Conservation (phyloP, 2,329 filamentous ascomycete species). For the Cryphonectria japonica region DNA sequence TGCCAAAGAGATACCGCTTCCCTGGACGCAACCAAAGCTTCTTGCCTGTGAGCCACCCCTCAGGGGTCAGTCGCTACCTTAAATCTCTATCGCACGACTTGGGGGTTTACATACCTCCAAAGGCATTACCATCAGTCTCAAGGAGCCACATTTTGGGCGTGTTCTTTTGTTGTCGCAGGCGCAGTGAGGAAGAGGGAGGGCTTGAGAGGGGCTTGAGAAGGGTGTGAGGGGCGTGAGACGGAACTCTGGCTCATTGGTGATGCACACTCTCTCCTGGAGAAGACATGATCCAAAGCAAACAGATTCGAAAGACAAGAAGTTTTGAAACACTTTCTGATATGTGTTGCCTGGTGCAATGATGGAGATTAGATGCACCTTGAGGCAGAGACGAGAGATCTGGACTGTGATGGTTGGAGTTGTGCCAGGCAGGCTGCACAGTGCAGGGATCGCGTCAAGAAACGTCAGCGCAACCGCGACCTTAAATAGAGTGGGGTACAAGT, state of each 20-base stretch:
- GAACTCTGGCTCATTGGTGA: background rate
- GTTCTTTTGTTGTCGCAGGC: background rate
- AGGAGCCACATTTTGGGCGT: conserved; percentile 66
- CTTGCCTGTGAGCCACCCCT: conserved; percentile 54
- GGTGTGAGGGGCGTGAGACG: background rate
- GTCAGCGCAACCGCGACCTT: conserved; percentile 1
- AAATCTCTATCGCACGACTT: background rate
- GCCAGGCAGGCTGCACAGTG: background rate
- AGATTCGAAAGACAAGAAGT: background rate
- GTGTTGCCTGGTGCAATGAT: background rate
- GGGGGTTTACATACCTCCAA: conserved; percentile 45
- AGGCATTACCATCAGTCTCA: conserved; percentile 59
- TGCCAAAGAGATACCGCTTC: conserved; percentile 82
- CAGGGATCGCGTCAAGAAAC: conserved; percentile 11
- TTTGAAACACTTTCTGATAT: background rate
- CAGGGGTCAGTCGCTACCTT: conserved; percentile 1
- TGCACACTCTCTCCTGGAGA: background rate
- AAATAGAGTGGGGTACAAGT: background rate
- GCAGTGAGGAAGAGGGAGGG: background rate
- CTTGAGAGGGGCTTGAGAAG: background rate
- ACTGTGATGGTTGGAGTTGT: background rate
- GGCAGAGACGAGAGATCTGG: background rate
- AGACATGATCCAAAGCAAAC: background rate
- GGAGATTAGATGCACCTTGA: background rate
- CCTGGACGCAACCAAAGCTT: conserved; percentile 85